These are phyloP conservation scores for Angophora floribunda DNA, from an alignment of 345 rosid species.

Conservation along the genomic window DNA sequence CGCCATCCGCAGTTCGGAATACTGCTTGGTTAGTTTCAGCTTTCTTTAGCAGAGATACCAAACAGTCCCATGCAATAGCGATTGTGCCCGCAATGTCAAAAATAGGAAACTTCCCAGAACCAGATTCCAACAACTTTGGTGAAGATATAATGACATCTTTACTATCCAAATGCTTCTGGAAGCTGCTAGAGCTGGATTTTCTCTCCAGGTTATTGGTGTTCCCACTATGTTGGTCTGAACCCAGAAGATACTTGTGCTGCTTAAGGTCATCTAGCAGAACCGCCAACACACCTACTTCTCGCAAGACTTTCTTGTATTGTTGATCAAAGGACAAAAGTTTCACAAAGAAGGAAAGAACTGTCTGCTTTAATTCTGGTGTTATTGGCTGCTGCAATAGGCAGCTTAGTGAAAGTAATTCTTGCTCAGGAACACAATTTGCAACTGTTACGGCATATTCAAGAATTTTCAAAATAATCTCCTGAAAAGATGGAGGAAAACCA, in stretches of 20 bases:
- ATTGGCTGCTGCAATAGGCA: constrained; percentile 98
- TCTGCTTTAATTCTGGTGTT: constrained; percentile 79
- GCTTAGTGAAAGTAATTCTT: constrained; percentile 93
- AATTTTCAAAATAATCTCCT: constrained; percentile 91
- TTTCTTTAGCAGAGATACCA: constrained; percentile 89
- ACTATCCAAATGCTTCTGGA: constrained; percentile 73
- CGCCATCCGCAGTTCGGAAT: constrained; percentile 86
- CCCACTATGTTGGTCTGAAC: constrained; percentile 44
- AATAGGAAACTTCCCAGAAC: constrained; percentile 67
- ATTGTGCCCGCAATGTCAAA: constrained; percentile 82
- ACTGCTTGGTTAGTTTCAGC: constrained; percentile 86
- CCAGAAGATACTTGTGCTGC: constrained; percentile 86
- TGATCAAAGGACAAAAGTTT: constrained; percentile 97
- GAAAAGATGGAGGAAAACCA: constrained; percentile 85
- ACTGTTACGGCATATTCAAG: constrained; percentile 99
- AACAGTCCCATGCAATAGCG: constrained; percentile 88
- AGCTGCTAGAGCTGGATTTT: constrained; percentile 70
- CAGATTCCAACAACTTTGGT: constrained; percentile 83
- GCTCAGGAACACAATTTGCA: constrained; percentile 98
- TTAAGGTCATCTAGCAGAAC: constrained; percentile 91
- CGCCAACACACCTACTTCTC: constrained; percentile 97
- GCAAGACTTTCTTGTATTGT: constrained; percentile 92
- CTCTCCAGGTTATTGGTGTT: constrained; percentile 37
- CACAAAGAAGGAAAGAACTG: constrained; percentile 88
- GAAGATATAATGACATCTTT: constrained; percentile 88